Percentiles rank a stretch among this genome's conserved stretches.
Evolutionary conservation across 306 rosid genomes (phyloP).

Genomic region (Cucumis sativus): DNA sequence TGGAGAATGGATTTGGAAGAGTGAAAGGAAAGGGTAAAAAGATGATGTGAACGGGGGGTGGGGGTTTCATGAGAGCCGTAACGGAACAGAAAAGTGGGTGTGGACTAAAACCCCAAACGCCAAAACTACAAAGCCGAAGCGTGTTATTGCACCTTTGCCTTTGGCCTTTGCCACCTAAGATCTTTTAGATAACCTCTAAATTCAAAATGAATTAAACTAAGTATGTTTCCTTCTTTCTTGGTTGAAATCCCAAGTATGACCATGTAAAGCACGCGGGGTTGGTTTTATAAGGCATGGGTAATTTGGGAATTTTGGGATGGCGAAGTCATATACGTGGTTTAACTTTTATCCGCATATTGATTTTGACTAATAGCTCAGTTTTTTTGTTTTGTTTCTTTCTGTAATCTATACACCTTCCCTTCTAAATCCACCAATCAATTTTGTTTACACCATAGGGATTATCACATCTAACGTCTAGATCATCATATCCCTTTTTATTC

Average conservation of each 20-base stretch:
- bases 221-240: too few relatives aligned
- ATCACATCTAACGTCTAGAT: background rate
- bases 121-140: background rate
- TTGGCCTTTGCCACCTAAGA: background rate
- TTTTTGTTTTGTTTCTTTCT: background rate
- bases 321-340: background rate
- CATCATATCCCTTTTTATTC: background rate
- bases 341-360: background rate
- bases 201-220: background rate
- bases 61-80: background rate
- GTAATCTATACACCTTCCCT: background rate
- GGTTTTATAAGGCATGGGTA: background rate
- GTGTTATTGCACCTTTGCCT: background rate
- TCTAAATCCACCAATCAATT: background rate
- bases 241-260: background rate
- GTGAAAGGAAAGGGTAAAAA: too few relatives aligned
- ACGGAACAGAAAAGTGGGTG: background rate
- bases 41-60: too few relatives aligned
- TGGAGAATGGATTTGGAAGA: too few relatives aligned
- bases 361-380: slow-evolving; percentile 2
- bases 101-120: background rate
- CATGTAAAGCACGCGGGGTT: background rate
- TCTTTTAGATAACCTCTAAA: background rate
- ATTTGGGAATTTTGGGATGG: background rate
- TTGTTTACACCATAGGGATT: background rate